Conservation (phyloP, 352 stramenopile species). For the Ophiocytium majus region DNA sequence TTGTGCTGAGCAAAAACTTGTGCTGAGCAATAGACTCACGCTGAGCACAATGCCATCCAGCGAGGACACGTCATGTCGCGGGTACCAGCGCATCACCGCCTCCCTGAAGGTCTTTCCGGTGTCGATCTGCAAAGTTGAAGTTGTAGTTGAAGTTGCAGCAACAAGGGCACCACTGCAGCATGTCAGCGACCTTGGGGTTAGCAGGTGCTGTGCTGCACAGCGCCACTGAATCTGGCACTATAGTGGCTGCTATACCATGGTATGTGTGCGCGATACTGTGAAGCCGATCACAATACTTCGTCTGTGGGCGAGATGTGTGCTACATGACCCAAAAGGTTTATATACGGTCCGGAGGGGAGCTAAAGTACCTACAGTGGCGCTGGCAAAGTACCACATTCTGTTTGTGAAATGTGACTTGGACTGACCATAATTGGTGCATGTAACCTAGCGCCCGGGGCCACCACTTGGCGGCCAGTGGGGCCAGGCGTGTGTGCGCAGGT, state of each 20-base stretch:
- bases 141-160: not conserved
- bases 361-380: no score
- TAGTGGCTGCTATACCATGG: not conserved
- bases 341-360: no score
- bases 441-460: no score
- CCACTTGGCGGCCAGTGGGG: no score
- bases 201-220: no score
- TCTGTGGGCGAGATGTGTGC: not conserved
- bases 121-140: conserved; percentile 30
- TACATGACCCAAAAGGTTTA: no score
- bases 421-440: no score
- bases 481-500: not conserved
- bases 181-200: no score
- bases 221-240: not conserved
- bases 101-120: conserved; percentile 40
- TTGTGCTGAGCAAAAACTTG: no score
- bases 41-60: conserved; percentile 46
- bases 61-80: conserved; percentile 25
- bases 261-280: not conserved
- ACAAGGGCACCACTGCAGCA: not conserved
- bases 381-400: no score
- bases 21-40: no score
- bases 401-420: no score
- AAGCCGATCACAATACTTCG: not conserved
- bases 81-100: conserved; percentile 31